Evolutionary conservation across 2,329 filamentous ascomycete genomes (phyloP), one percentile per base, ranked within the genome.

Genomic region (Aphanoascus verrucosus): DNA sequence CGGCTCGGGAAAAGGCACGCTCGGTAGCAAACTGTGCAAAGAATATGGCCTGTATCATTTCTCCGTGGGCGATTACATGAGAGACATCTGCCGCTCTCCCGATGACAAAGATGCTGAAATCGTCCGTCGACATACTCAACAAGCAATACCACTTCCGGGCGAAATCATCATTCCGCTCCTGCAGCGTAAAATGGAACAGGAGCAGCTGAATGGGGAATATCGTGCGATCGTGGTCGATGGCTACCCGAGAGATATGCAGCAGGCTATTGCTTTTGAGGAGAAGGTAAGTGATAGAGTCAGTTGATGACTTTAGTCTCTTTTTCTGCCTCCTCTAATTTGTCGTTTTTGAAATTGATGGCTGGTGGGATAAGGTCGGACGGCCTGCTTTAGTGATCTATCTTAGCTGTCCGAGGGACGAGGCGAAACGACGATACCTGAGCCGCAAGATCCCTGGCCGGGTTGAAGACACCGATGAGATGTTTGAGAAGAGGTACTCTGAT

Each of bases 401-500:
- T 42, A 55, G 56, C 43, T 61, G 57, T 48, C 52, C 58, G 2
- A 57, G 55, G 35, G 53, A 59, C 19, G 45, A 56, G 17, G 57
- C 53, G 2, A 57, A 53, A 28, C 48, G 54, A 20, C 45, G 54
- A 28, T 56, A 55, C 49, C 37, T 59, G 43, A 49, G 45, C 44
- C 42, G 55, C 37, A 55, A 55, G 38, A n/a, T 59, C 12, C 35
- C 54, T 19, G 54, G 45, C n/a, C 23, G 52, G 41, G 31, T 49
- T 17, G 52, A 48, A 12, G 57, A 58, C 48, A 52, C 57, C 11
- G 54, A 58, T 34, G 57, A 49, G 15, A 50, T 58, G 37, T 61
- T 60, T 49, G 51, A 58, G 20, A 55, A 54, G 15, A 45, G 58
- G 52, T 61, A 59, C 52, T 2, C 37, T 9, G 53, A 61, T 41